Conservation (phyloP, 192 early-diverging fungal genomes). For the Phlyctochytrium bullatum region DNA sequence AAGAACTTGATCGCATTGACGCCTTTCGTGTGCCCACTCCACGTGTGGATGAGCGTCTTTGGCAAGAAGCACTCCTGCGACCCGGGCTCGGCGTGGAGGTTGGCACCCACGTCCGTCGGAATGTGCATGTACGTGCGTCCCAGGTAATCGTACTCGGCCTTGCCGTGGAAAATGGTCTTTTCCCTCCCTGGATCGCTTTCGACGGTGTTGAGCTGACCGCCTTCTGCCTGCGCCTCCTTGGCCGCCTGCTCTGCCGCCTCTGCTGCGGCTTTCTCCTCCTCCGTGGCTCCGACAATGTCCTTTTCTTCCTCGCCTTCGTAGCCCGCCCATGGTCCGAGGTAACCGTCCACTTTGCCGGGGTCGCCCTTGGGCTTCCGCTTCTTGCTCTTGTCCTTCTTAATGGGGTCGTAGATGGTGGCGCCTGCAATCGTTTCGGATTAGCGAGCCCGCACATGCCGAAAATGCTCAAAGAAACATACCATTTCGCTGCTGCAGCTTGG, state of each 20-base stretch:
- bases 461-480: conserved; percentile 16
- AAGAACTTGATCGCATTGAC: conserved; percentile 90
- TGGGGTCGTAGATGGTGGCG: conserved; percentile 46
- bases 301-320: conserved; percentile 77
- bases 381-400: conserved; percentile 38
- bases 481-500: conserved; percentile 15
- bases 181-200: conserved; percentile 61
- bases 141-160: conserved; percentile 82
- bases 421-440: conserved; percentile 36
- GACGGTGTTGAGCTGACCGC: conserved; percentile 16
- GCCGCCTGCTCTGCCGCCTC: conserved; percentile 32
- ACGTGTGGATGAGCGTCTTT: conserved; percentile 83
- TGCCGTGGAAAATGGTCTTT: conserved; percentile 84
- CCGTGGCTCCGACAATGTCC: conserved; percentile 40
- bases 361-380: conserved; percentile 78
- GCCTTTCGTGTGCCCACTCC: conserved; percentile 88
- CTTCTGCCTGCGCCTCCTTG: conserved; percentile 21
- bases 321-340: conserved; percentile 92
- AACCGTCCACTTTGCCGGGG: conserved; percentile 70
- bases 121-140: conserved; percentile 96
- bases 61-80: conserved; percentile 81
- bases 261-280: conserved; percentile 44
- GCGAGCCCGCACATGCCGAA: not conserved
- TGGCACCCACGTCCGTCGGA: conserved; percentile 79
- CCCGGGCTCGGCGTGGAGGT: conserved; percentile 72